Conservation (phyloP, 768 basidiomycete species). For the Calocybe gangraenosa region DNA sequence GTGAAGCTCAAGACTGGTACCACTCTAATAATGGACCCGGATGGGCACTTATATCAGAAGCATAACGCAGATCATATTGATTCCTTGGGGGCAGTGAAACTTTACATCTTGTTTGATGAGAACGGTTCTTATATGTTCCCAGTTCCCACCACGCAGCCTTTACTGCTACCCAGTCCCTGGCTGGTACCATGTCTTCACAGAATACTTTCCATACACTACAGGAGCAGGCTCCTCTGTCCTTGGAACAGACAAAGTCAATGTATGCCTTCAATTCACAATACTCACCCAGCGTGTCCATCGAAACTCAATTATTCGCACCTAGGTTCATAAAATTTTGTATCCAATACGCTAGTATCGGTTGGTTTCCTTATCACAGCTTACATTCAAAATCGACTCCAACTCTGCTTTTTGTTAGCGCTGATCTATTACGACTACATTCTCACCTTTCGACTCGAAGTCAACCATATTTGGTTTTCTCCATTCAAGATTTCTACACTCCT, state of each 20-base stretch:
- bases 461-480: constrained; percentile 21
- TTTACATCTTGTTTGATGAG: background rate
- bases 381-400: background rate
- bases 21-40: too few species aligned
- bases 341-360: constrained; percentile 11
- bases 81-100: background rate
- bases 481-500: constrained; percentile 19
- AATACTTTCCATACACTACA: background rate
- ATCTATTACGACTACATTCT: constrained; percentile 22
- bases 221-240: constrained; percentile 4
- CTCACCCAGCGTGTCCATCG: too few species aligned
- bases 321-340: constrained; percentile 8
- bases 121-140: too few species aligned
- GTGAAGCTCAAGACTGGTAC: too few species aligned
- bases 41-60: too few species aligned
- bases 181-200: constrained; percentile 1
- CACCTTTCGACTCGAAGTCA: constrained; percentile 22
- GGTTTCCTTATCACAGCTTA: background rate
- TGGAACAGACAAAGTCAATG: background rate
- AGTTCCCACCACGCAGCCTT: background rate
- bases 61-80: too few species aligned
- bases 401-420: background rate
- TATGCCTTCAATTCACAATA: background rate
- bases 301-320: background rate
- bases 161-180: background rate